phyloP scores from a whole-genome alignment of 2,329 filamentous ascomycete species.

The Massarina eburnea region DNA sequence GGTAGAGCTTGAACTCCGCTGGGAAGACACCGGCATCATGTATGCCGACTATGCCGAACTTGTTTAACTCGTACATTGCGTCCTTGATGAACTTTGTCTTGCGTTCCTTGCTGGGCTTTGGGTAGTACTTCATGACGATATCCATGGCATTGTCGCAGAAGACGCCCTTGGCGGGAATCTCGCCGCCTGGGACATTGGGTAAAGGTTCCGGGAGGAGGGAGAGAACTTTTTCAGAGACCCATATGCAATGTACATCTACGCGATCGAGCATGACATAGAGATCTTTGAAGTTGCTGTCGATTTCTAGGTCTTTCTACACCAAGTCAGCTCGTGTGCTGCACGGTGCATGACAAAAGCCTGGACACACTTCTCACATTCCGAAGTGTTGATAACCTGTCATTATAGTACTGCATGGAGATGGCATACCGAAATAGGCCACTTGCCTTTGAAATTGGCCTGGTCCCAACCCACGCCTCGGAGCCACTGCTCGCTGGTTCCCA shows the following conservation, averaged over 20 bases:
- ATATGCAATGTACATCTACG: conserved; percentile 70
- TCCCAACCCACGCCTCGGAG: conserved; percentile 71
- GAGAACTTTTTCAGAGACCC: conserved; percentile 67
- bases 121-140: conserved; percentile 59
- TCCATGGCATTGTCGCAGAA: conserved; percentile 77
- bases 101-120: conserved; percentile 55
- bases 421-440: conserved; percentile 64
- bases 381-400: too few relatives aligned
- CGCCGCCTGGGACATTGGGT: conserved; percentile 61
- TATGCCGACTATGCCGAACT: conserved; percentile 67
- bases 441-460: conserved; percentile 64
- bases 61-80: conserved; percentile 65
- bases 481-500: conserved; percentile 61
- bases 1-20: conserved; percentile 57
- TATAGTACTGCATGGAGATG: conserved; percentile 1
- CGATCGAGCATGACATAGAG: conserved; percentile 70
- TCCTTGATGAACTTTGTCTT: conserved; percentile 59
- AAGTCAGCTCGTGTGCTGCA: not conserved
- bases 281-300: conserved; percentile 54
- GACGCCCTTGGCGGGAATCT: conserved; percentile 67
- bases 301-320: conserved; percentile 56
- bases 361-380: too few relatives aligned
- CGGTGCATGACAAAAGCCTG: too few relatives aligned
- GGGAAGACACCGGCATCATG: conserved; percentile 67
- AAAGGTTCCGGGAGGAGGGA: conserved; percentile 57